Percentiles rank a stretch among this genome's conserved stretches.
Conservation (phyloP, 345 rosid species). For the Populus pruinosa region DNA sequence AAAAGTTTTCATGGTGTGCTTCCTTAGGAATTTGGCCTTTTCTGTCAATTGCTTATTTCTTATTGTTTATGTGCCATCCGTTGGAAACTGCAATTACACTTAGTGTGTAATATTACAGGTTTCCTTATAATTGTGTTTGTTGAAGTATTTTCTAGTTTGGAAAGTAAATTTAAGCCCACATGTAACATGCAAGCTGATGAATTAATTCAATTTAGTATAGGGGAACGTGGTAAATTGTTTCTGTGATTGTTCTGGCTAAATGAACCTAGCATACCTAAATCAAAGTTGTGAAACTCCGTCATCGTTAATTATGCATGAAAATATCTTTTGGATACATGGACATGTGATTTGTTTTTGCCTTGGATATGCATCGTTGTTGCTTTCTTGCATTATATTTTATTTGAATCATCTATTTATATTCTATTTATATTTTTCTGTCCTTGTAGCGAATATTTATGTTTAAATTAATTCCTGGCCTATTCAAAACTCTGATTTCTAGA, state of each 20-base stretch:
- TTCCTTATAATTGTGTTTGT: neutral
- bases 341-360: neutral
- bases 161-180: neutral
- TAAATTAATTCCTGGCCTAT: neutral
- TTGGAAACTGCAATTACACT: neutral
- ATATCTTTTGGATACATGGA: neutral
- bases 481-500: neutral
- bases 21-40: neutral
- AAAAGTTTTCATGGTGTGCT: no score
- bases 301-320: neutral
- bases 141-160: neutral
- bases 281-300: neutral
- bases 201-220: neutral
- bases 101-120: neutral
- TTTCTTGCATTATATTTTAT: neutral
- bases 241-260: neutral
- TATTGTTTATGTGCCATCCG: neutral
- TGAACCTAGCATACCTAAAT: neutral
- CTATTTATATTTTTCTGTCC: neutral
- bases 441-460: neutral
- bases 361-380: neutral
- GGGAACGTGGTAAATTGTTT: neutral
- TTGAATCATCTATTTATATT: no score
- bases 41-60: neutral
- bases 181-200: neutral